phyloP scores from a whole-genome alignment of 768 basidiomycete species.

The Psilocybe azurescens region DNA sequence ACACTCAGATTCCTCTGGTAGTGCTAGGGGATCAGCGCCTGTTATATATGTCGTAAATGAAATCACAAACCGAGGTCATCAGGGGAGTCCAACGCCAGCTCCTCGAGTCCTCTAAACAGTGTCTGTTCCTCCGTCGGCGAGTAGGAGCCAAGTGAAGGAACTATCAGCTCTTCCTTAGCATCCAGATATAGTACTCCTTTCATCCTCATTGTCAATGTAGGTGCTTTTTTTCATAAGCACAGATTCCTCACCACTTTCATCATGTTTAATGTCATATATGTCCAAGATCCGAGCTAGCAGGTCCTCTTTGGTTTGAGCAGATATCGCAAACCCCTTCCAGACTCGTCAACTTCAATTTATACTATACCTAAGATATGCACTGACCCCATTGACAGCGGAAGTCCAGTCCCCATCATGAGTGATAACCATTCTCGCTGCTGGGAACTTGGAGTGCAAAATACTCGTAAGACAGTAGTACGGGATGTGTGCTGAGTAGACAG shows the following conservation, averaged over 20 bases:
- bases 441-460: background rate
- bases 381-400: background rate
- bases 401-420: constrained; percentile 1
- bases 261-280: background rate
- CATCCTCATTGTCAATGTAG: background rate
- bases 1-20: no score
- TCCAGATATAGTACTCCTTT: background rate
- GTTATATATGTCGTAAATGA: no score
- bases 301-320: background rate
- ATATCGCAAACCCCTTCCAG: background rate
- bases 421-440: constrained; percentile 5
- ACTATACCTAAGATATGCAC: background rate
- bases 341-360: background rate
- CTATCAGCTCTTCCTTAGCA: background rate
- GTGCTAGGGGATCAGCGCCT: no score
- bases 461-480: background rate
- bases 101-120: background rate
- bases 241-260: background rate
- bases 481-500: background rate
- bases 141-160: background rate
- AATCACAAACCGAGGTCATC: no score
- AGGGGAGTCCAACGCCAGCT: background rate
- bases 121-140: background rate
- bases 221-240: background rate
- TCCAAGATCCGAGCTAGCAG: background rate